Evolutionary conservation across 306 rosid genomes (phyloP).

Genomic region (Quercus berberidifolia): DNA sequence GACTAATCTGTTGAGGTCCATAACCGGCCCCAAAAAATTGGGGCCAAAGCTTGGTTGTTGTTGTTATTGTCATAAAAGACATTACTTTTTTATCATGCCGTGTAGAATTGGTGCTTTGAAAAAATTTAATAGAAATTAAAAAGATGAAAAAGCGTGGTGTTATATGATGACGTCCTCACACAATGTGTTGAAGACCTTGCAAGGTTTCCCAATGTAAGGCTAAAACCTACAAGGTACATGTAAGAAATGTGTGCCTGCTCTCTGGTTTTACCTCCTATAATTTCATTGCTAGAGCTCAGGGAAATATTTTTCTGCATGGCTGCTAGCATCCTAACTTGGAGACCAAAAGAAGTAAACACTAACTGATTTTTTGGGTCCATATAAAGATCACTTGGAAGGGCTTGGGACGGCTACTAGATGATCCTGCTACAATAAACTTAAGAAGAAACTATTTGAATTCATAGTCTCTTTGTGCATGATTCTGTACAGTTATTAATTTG

Average conservation of each 20-base stretch:
- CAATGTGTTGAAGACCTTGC: not conserved
- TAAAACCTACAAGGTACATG: not conserved
- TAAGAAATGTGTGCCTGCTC: not conserved
- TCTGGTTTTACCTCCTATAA: not conserved
- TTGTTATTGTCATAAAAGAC: not conserved
- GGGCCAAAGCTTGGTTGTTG: no score
- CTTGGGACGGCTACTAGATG: not conserved
- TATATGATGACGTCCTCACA: not conserved
- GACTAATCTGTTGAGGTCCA: no score
- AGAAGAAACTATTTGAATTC: not conserved
- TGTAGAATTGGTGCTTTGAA: constrained; percentile 12
- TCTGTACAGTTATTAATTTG: not conserved
- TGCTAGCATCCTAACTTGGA: not conserved
- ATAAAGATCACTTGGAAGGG: not conserved
- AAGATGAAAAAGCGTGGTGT: not conserved
- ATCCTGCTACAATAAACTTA: not conserved
- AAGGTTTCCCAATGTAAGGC: not conserved
- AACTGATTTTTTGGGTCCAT: not conserved
- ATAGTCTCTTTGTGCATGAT: not conserved
- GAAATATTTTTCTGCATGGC: not conserved
- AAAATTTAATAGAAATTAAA: not conserved
- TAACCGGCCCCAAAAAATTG: no score
- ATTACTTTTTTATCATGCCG: not conserved
- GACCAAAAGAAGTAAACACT: not conserved
- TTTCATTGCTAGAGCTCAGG: not conserved